These are phyloP conservation scores for Cetradonia linearis DNA, from an alignment of 495 filamentous ascomycete species.

Conservation along the genomic window DNA sequence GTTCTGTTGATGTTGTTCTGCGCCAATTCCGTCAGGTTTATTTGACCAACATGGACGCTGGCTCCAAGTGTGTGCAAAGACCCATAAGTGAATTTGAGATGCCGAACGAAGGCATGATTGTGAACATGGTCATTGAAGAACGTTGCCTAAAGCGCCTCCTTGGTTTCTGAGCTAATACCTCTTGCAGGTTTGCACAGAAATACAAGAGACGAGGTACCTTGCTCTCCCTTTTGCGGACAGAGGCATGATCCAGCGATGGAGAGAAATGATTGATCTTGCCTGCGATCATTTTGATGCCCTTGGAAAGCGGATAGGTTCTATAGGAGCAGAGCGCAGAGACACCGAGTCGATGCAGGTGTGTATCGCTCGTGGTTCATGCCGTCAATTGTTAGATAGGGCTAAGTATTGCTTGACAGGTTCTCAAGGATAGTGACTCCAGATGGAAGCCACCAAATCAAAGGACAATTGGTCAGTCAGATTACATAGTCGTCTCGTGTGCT, in stretches of 20 bases:
- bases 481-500: neutral
- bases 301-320: neutral
- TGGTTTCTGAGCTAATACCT: neutral
- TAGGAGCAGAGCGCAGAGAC: neutral
- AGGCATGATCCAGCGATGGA: conserved; percentile 4
- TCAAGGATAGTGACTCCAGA: neutral
- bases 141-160: neutral
- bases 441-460: neutral
- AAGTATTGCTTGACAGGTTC: neutral
- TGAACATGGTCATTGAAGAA: neutral
- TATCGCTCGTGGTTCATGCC: neutral
- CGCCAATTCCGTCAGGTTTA: neutral
- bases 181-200: conserved; percentile 1
- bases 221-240: neutral
- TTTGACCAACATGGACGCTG: conserved; percentile 1
- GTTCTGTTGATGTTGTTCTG: neutral
- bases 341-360: neutral
- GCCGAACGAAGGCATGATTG: neutral
- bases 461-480: neutral
- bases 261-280: neutral
- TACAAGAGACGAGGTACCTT: neutral
- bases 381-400: neutral
- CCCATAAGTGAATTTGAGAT: too few species aligned
- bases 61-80: too few species aligned
- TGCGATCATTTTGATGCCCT: neutral